Evolutionary conservation across 2,329 filamentous ascomycete species (phyloP).

Genomic region (Hypoxylon sp.): DNA sequence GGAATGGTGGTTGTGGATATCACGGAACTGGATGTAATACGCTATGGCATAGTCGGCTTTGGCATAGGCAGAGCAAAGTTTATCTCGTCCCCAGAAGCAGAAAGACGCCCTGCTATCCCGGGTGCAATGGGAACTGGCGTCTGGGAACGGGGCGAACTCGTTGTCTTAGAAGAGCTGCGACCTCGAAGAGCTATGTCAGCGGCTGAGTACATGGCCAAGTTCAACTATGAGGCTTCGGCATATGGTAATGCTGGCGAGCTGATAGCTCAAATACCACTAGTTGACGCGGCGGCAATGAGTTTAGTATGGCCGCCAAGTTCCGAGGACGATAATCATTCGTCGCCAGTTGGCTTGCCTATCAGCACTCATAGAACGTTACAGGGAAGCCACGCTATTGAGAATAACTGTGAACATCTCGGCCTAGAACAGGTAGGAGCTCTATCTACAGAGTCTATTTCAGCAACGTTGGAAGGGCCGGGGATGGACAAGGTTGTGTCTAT

Average conservation of each 20-base stretch:
- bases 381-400: neutral
- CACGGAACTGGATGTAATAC: constrained; percentile 37
- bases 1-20: constrained; percentile 47
- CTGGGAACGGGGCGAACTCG: constrained; percentile 20
- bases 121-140: constrained; percentile 11
- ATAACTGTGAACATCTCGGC: neutral
- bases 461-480: neutral
- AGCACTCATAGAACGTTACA: neutral
- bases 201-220: constrained; percentile 41
- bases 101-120: constrained; percentile 3
- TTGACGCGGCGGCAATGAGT: constrained; percentile 13
- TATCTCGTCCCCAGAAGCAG: constrained; percentile 25
- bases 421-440: neutral
- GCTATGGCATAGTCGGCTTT: constrained; percentile 47
- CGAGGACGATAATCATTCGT: neutral
- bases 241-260: constrained; percentile 7
- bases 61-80: constrained; percentile 34
- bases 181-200: constrained; percentile 38
- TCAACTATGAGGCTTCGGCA: constrained; percentile 28
- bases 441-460: neutral
- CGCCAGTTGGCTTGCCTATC: neutral
- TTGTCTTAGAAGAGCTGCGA: constrained; percentile 31
- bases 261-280: constrained; percentile 6
- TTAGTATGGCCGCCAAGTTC: constrained; percentile 1
- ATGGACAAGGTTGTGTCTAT: neutral